Evolutionary conservation across 805 yeast genomes (phyloP).

Genomic region (Naumovozyma castellii): DNA sequence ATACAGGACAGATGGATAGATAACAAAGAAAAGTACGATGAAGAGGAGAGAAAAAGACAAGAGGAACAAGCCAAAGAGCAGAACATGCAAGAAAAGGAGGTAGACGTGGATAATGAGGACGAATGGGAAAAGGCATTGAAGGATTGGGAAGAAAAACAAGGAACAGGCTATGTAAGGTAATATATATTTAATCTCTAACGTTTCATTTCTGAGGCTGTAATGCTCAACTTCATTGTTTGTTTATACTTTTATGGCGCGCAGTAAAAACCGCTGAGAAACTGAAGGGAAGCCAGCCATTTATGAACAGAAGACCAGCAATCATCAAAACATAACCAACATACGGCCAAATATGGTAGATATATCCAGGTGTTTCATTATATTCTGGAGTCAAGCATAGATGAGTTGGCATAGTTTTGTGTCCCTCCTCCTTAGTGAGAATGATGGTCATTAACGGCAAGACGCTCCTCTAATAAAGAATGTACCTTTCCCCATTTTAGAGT

Average conservation of each 20-base stretch:
- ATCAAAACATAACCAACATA: neutral
- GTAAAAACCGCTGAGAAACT: neutral
- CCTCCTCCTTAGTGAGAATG: too few species aligned
- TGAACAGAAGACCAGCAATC: neutral
- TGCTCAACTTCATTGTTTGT: neutral
- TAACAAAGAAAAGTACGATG: slow-evolving; percentile 67
- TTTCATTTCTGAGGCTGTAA: neutral
- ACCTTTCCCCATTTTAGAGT: too few species aligned
- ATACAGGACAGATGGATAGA: slow-evolving; percentile 95
- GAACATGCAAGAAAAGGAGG: slow-evolving; percentile 33
- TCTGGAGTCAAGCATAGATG: too few species aligned
- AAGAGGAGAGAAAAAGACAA: slow-evolving; percentile 41
- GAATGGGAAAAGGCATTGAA: slow-evolving; percentile 61
- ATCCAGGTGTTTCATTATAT: too few species aligned
- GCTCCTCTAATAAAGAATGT: too few species aligned
- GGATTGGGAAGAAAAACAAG: slow-evolving; percentile 45
- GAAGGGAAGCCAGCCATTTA: neutral
- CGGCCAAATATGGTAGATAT: neutral
- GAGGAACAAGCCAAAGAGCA: slow-evolving; percentile 35
- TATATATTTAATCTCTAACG: neutral
- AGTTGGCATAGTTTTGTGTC: too few species aligned
- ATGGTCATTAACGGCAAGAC: too few species aligned
- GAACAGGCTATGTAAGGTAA: slow-evolving; percentile 22
- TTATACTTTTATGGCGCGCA: neutral
- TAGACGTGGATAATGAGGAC: slow-evolving; percentile 54